Percentiles rank a stretch among this genome's conserved stretches.
Conservation (phyloP, 306 rosid species). For the Fragaria nilgerrensis region DNA sequence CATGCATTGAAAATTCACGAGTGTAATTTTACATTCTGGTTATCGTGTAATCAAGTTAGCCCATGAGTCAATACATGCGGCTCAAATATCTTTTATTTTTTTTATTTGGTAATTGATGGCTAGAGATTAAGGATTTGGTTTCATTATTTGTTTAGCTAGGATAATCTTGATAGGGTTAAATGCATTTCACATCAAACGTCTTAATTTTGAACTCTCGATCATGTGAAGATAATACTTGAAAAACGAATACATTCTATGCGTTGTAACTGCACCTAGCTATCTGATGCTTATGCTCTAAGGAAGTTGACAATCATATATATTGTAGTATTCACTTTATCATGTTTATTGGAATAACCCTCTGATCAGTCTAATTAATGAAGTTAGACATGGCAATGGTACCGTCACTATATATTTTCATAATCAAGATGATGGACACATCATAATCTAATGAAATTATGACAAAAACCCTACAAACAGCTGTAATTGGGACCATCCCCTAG, state of each 20-base stretch:
- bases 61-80: too few relatives aligned
- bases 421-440: neutral
- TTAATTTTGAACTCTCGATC: neutral
- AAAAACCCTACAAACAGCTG: slow-evolving; percentile 7
- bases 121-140: too few relatives aligned
- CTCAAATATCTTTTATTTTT: too few relatives aligned
- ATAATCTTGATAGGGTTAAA: too few relatives aligned
- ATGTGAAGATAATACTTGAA: neutral
- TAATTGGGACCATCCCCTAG: slow-evolving; percentile 29
- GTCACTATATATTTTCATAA: neutral
- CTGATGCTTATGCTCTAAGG: neutral
- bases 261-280: neutral
- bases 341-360: neutral
- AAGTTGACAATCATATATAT: neutral
- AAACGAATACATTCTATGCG: too few relatives aligned
- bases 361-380: neutral
- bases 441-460: slow-evolving; percentile 10
- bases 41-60: too few relatives aligned
- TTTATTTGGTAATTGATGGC: too few relatives aligned
- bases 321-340: neutral
- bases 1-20: neutral
- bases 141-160: too few relatives aligned
- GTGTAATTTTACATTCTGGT: too few relatives aligned
- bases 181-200: too few relatives aligned
- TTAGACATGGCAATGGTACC: neutral